phyloP scores from a whole-genome alignment of 805 yeast species.

The Myxozyma mucilagina region DNA sequence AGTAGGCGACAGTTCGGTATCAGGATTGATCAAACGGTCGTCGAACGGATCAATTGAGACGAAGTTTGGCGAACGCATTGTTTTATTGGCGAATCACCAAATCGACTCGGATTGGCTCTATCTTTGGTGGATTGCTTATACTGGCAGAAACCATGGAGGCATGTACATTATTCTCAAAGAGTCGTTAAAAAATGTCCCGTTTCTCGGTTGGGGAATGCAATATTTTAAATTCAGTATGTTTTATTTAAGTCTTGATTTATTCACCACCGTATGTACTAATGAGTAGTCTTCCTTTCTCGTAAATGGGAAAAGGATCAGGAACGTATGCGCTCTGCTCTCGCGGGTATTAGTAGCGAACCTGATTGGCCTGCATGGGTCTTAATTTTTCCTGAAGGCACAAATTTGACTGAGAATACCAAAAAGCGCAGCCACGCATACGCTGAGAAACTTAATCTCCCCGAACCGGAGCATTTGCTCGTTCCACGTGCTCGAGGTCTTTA shows the following conservation, averaged over 20 bases:
- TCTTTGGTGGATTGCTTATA: conserved; percentile 80
- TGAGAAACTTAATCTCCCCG: conserved; percentile 45
- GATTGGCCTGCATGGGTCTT: conserved; percentile 64
- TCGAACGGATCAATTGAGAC: conserved; percentile 34
- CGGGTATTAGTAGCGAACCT: conserved; percentile 51
- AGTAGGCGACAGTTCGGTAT: conserved; percentile 36
- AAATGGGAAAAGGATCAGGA: conserved; percentile 80
- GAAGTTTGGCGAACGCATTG: conserved; percentile 51
- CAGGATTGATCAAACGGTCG: conserved; percentile 32
- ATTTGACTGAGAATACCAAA: conserved; percentile 66
- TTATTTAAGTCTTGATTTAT: not conserved
- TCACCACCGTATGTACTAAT: not conserved
- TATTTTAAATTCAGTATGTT: conserved; percentile 58
- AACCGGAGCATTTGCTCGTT: conserved; percentile 63
- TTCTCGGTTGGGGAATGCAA: conserved; percentile 84
- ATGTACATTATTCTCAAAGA: conserved; percentile 77
- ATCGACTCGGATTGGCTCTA: conserved; percentile 92
- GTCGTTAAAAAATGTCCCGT: conserved; percentile 66
- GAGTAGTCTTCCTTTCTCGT: conserved; percentile 52
- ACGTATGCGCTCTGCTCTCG: conserved; percentile 56
- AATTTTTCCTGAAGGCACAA: conserved; percentile 94
- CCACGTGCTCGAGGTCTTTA: conserved; percentile 84
- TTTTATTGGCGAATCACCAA: conserved; percentile 87
- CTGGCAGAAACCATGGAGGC: conserved; percentile 62
- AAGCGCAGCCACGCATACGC: conserved; percentile 60